Percentiles rank a stretch among this genome's conserved stretches.
phyloP scores from a whole-genome alignment of 768 basidiomycete species.

The Pseudohyphozyma bogoriensis region DNA sequence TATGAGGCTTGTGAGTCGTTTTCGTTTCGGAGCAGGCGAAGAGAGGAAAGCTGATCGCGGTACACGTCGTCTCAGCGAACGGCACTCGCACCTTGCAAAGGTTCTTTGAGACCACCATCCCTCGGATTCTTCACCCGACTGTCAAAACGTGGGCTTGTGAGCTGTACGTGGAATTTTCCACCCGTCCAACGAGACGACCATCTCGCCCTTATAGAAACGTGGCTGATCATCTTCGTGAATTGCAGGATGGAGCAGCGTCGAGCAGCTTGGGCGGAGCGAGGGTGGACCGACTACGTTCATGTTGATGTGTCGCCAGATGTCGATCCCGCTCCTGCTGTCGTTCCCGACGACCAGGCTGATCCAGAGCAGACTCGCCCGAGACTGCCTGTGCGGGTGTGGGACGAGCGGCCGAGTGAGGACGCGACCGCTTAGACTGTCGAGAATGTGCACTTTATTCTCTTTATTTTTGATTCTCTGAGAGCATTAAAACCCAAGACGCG shows the following conservation, averaged over 20 bases:
- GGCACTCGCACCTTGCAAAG: slow-evolving; percentile 47
- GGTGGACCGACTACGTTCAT: slow-evolving; percentile 4
- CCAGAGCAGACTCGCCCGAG: not conserved
- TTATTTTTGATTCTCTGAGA: too few relatives aligned
- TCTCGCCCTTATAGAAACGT: too few relatives aligned
- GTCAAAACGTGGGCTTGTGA: slow-evolving; percentile 60
- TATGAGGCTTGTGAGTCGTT: slow-evolving; percentile 29
- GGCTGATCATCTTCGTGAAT: too few relatives aligned
- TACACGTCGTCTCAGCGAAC: slow-evolving; percentile 38
- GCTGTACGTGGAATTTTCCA: slow-evolving; percentile 34
- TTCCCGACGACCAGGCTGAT: not conserved
- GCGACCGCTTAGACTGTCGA: too few relatives aligned
- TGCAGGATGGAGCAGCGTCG: not conserved
- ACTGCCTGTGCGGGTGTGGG: slow-evolving; percentile 17
- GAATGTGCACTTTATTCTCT: too few relatives aligned
- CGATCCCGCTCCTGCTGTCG: not conserved
- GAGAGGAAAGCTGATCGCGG: not conserved
- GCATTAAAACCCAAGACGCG: too few relatives aligned
- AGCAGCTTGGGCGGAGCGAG: not conserved
- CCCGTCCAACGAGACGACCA: not conserved
- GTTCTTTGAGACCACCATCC: slow-evolving; percentile 74
- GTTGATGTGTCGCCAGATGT: not conserved
- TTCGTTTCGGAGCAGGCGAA: too few relatives aligned
- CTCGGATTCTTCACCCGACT: slow-evolving; percentile 59
- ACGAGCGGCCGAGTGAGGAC: slow-evolving; percentile 6